These are phyloP conservation scores for Pseudonectria foliicola DNA, from an alignment of 2,329 filamentous ascomycete species.

Conservation along the genomic window DNA sequence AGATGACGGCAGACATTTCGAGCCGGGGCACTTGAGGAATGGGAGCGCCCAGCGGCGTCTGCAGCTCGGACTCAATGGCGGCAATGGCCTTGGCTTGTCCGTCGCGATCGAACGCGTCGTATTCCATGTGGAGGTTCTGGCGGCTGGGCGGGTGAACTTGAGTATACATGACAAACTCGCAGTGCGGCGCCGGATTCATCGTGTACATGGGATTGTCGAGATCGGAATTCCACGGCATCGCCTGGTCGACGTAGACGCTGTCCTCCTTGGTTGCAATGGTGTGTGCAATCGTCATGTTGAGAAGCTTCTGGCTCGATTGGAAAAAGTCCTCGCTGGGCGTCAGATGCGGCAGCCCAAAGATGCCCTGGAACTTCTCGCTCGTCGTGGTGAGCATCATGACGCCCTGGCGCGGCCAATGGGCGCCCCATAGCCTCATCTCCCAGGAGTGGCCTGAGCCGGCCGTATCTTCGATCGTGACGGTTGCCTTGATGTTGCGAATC, in stretches of 20 bases:
- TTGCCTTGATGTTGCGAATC: conserved; percentile 62
- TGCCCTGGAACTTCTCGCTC: conserved; percentile 88
- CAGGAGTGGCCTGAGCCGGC: conserved; percentile 61
- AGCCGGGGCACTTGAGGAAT: conserved; percentile 47
- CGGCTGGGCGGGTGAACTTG: conserved; percentile 59
- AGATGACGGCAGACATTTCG: conserved; percentile 56
- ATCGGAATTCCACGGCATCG: conserved; percentile 71
- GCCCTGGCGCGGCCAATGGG: conserved; percentile 80
- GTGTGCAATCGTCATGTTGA: conserved; percentile 66
- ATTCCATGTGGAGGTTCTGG: conserved; percentile 25
- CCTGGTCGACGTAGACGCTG: conserved; percentile 45
- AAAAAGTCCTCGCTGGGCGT: conserved; percentile 53
- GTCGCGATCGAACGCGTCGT: conserved; percentile 25
- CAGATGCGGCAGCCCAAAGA: conserved; percentile 84
- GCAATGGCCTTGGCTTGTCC: conserved; percentile 33
- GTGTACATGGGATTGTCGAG: conserved; percentile 54
- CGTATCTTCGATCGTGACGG: conserved; percentile 66
- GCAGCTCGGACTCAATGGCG: conserved; percentile 56
- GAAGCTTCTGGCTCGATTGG: conserved; percentile 51
- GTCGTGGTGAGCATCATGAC: conserved; percentile 77
- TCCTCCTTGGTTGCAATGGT: conserved; percentile 59
- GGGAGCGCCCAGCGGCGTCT: conserved; percentile 53
- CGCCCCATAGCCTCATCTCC: conserved; percentile 73
- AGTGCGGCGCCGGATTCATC: conserved; percentile 59
- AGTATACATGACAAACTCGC: conserved; percentile 82